Base-by-base conservation (phyloP, 1,284 basidiomycete genomes). In the Malassezia japonica region DNA sequence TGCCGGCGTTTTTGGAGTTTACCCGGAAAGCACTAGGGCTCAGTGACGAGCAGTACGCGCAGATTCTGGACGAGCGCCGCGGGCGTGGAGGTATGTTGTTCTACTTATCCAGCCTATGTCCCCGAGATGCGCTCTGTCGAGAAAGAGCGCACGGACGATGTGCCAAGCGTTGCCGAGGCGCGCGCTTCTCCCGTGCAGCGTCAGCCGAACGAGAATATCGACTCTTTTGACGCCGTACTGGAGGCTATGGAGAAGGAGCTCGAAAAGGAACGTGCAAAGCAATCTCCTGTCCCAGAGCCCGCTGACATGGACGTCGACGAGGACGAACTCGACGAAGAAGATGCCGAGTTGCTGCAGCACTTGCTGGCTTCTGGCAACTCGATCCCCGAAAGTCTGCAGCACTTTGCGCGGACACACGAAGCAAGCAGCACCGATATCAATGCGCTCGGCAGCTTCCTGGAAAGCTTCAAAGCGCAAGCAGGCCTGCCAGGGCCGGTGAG, bases 401-500 rank as follows among this genome's bases (percentile, higher is more conserved):
- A 31, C 6, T 54, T 54, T 20, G 33, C 41, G 3, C 12, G n/a
- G 8, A 40, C 33, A 13, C 7, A 37, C 32, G 46, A 35, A 16
- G 36, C 28, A 6, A 7, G 12, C 20, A 29, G 29, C 7, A 24
- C 38, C 10, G 51, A 54, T 13, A 28, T 39, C 3, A 33, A 42
- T 7, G 36, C 36, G 34, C 51, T 54, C 9, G 23, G 39, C 24
- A 31, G 38, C 41, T 54, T 54, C 36, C 40, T 54, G 18, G 46
- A 48, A 32, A 54, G 51, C n/a, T 48, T 54, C 34, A 43, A 48
- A 29, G 46, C 46, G 3, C 51, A 54, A 28, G 28, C 24, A 4
- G 46, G 31, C 6, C 28, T n/a, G 13, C 35, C 51, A 2, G 51
- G 51, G 6, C 61, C 73, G 42, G 56, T 73, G 64, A 27, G 73